Percentiles rank a stretch among this genome's conserved stretches.
Evolutionary conservation across 2,329 filamentous ascomycete species (phyloP).

Genomic region (Arachnopeziza araneosa): DNA sequence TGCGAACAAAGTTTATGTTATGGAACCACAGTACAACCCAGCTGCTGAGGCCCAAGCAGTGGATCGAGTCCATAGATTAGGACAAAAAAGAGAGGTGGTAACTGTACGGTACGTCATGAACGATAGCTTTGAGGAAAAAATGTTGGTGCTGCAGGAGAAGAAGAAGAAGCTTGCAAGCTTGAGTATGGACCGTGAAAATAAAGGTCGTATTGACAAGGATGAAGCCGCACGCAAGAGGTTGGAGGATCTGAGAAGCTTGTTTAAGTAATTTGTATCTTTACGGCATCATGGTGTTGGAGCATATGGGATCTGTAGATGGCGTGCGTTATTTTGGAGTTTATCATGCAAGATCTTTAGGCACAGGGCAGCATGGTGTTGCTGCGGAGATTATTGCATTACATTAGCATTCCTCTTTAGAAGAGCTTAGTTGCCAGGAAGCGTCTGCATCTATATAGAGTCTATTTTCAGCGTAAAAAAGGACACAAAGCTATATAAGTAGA

Average conservation of each 20-base stretch:
- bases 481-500: too few species aligned
- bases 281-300: not conserved
- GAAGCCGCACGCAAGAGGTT: constrained; percentile 37
- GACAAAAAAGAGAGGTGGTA: constrained; percentile 83
- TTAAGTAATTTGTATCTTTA: constrained; percentile 31
- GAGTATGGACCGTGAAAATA: constrained; percentile 60
- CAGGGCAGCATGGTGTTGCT: too few species aligned
- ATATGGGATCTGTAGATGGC: not conserved
- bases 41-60: constrained; percentile 91
- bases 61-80: constrained; percentile 85
- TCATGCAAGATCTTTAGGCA: not conserved
- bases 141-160: constrained; percentile 82
- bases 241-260: constrained; percentile 54
- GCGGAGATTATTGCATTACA: too few species aligned
- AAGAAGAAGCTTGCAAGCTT: constrained; percentile 88
- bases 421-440: too few species aligned
- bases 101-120: constrained; percentile 88
- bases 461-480: too few species aligned
- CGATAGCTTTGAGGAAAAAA: constrained; percentile 88
- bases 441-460: too few species aligned
- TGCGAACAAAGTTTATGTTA: constrained; percentile 84
- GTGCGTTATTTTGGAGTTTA: constrained; percentile 1
- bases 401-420: too few species aligned
- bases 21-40: constrained; percentile 98
- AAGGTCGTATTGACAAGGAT: constrained; percentile 27